Base-by-base conservation (phyloP, 352 stramenopile genomes). In the Thalassiosira allenii region DNA sequence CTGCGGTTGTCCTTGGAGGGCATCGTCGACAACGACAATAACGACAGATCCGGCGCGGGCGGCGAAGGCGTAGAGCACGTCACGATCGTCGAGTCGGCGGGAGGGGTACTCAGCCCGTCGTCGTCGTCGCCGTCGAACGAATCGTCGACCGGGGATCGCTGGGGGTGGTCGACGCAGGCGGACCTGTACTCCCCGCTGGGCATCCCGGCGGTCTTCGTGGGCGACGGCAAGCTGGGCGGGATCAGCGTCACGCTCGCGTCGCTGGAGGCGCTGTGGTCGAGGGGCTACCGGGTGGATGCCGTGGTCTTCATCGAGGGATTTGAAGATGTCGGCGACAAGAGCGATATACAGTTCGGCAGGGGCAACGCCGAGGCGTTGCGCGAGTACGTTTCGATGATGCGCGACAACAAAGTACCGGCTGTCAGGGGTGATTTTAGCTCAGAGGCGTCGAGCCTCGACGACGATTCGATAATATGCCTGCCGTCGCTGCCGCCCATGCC, bases 141-240 rank as follows among this genome's bases (percentile, higher is more conserved):
- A 30, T 56, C 34, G 29, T 53, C 72, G 40, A 59, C 49, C 11
- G 27, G 67, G 44, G n/a, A 29, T 49, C 14, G 40, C 23, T 94
- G 87, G 89, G 87, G 85, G 30, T 94, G 89, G 89, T 83, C 84
- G 25, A 89, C 87, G 27, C 97, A 99, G 83, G 96, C 94, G 20
- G 96, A 99, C 79, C 90, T 98, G 51, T 99, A 98, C 79, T 91
- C 94, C 25, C 81, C 91, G 3, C 86, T 98, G 33, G 33, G 54
- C 22, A 84, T 98, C 3, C 96, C 95, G 6, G 95, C 97, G 2
- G 91, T 99, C 65, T 90, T 99, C 5, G 94, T 99, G 30, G 97
- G 97, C n/a, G 97, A 99, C 81, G 96, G 96, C 41, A 95, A 96
- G 67, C 91, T 99, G 3, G 97, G 97, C 59, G 97, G 97, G 4